Conservation (phyloP, 2,329 filamentous ascomycete genomes). For the Ophiosphaerella korrae region DNA sequence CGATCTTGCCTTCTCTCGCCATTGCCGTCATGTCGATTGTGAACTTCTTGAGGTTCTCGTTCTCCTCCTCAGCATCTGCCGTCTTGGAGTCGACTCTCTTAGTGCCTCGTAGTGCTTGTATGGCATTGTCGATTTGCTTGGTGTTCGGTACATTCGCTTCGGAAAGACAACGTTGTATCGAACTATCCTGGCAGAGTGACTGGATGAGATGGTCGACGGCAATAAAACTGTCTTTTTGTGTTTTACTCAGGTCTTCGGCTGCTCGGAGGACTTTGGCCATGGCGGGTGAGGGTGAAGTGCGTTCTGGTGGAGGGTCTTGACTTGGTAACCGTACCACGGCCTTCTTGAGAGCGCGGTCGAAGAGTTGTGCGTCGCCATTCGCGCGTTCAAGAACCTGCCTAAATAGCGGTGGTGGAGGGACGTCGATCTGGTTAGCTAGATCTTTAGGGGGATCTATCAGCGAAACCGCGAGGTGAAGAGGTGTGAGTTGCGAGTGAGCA, state of each 20-base stretch:
- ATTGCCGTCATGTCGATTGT: constrained; percentile 98
- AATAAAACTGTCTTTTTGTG: constrained; percentile 95
- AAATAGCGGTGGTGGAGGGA: constrained; percentile 75
- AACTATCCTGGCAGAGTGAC: constrained; percentile 77
- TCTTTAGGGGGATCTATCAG: constrained; percentile 77
- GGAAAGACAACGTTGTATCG: constrained; percentile 74
- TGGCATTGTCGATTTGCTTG: constrained; percentile 88
- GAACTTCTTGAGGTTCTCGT: constrained; percentile 96
- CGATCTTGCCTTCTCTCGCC: constrained; percentile 96
- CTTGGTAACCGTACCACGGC: constrained; percentile 85
- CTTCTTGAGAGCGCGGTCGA: constrained; percentile 92
- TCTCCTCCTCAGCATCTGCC: constrained; percentile 88
- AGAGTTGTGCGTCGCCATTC: constrained; percentile 86
- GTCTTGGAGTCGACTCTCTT: constrained; percentile 95
- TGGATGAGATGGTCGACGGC: constrained; percentile 94
- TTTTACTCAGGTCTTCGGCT: constrained; percentile 88
- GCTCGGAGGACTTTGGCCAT: constrained; percentile 83
- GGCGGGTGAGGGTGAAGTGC: constrained; percentile 78
- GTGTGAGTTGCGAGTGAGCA: constrained; percentile 86
- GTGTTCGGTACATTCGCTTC: constrained; percentile 91
- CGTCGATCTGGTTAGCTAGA: constrained; percentile 69
- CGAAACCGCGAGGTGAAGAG: constrained; percentile 85
- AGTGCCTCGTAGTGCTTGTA: constrained; percentile 89
- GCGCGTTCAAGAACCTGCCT: constrained; percentile 93
- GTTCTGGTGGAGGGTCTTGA: constrained; percentile 92